Evolutionary conservation across 768 basidiomycete genomes (phyloP).

Genomic region (Suillus lakei): DNA sequence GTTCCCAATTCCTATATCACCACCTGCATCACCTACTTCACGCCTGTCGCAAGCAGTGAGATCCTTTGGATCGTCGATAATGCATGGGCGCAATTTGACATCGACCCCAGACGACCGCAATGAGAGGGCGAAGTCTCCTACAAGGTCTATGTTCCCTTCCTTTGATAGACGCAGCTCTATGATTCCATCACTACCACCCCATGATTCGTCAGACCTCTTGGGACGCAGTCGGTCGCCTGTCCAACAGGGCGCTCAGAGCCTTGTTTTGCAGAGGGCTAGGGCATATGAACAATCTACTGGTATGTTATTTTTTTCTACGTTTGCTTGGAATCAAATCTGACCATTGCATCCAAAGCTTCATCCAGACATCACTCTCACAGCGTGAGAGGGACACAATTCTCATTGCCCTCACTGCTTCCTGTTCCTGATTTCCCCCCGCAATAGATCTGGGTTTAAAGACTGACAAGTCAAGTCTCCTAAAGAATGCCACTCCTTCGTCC

Average conservation of each 20-base stretch:
- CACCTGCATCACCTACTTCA: slow-evolving; percentile 20
- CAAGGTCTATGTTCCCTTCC: slow-evolving; percentile 15
- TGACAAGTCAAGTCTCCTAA: slow-evolving; percentile 11
- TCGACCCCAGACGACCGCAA: slow-evolving; percentile 14
- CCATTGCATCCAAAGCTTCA: slow-evolving; percentile 1
- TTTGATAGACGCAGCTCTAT: slow-evolving; percentile 18
- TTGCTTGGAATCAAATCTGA: neutral
- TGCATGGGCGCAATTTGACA: slow-evolving; percentile 18
- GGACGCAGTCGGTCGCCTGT: slow-evolving; percentile 11
- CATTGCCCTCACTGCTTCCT: slow-evolving; percentile 42
- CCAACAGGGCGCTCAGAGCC: slow-evolving; percentile 26
- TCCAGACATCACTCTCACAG: neutral
- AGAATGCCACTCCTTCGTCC: neutral
- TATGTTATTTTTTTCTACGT: slow-evolving; percentile 11
- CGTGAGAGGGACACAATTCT: slow-evolving; percentile 39
- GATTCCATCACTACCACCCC: slow-evolving; percentile 8
- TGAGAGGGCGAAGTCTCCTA: slow-evolving; percentile 15
- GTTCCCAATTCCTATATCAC: slow-evolving; percentile 16
- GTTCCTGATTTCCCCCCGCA: slow-evolving; percentile 25
- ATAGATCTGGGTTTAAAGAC: slow-evolving; percentile 15
- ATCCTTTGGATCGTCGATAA: slow-evolving; percentile 28
- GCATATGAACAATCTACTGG: slow-evolving; percentile 32
- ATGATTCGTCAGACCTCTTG: slow-evolving; percentile 14
- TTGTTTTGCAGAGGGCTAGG: slow-evolving; percentile 34
- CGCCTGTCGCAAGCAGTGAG: slow-evolving; percentile 27